Evolutionary conservation across 2,329 filamentous ascomycete species (phyloP).

Genomic region (Xylaria sp.): DNA sequence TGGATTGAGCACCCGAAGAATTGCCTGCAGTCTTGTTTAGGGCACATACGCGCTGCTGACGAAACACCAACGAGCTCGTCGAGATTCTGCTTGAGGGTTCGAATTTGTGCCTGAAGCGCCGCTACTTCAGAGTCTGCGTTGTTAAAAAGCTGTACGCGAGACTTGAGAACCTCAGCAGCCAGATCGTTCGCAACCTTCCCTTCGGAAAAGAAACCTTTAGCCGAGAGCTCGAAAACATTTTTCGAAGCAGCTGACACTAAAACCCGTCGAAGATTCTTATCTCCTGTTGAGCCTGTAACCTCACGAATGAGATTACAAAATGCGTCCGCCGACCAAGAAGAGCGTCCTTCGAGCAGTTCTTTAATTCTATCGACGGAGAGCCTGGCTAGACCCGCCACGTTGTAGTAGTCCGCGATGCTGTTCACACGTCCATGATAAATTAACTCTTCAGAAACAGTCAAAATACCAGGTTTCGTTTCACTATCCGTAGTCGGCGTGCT

Average conservation of each 20-base stretch:
- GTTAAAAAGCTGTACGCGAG: too few relatives aligned
- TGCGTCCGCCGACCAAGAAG: constrained; percentile 8
- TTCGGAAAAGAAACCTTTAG: background rate
- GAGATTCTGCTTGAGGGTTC: too few relatives aligned
- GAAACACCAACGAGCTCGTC: too few relatives aligned
- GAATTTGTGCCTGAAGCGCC: too few relatives aligned
- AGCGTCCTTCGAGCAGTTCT: background rate
- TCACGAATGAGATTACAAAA: constrained; percentile 1
- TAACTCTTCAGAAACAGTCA: background rate
- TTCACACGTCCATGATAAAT: constrained; percentile 16
- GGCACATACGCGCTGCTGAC: too few relatives aligned
- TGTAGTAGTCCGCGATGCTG: constrained; percentile 18
- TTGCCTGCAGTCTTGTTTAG: too few relatives aligned
- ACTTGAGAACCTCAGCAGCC: too few relatives aligned
- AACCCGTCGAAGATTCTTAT: constrained; percentile 4
- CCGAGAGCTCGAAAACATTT: background rate
- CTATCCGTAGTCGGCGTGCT: too few relatives aligned
- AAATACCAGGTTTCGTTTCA: background rate
- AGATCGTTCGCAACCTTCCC: too few relatives aligned
- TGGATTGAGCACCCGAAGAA: too few relatives aligned
- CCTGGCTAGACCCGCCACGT: background rate
- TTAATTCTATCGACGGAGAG: background rate
- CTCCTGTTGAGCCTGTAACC: background rate
- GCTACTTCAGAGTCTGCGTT: too few relatives aligned
- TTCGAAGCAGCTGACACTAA: too few relatives aligned